Evolutionary conservation across 306 rosid genomes (phyloP).

Genomic region (Castanospermum australe): DNA sequence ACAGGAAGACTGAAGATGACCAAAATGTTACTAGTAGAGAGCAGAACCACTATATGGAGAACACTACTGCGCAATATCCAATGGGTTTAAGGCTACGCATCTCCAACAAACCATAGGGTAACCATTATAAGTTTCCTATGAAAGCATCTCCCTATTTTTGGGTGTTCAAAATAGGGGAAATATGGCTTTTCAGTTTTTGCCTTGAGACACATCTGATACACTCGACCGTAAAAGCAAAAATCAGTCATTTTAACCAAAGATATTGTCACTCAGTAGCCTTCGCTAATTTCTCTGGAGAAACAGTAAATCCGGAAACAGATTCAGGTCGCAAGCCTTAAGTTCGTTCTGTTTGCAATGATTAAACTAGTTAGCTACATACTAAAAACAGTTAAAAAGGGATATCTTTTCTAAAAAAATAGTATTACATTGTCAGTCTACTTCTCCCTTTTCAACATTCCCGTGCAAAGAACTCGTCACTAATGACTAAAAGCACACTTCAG

Average conservation of each 20-base stretch:
- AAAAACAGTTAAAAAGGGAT: neutral
- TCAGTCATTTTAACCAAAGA: neutral
- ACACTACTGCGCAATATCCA: neutral
- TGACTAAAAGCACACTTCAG: neutral
- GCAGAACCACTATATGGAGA: neutral
- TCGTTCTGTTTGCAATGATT: neutral
- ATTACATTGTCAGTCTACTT: neutral
- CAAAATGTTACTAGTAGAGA: neutral
- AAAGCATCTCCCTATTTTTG: neutral
- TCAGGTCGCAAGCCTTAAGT: neutral
- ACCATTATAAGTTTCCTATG: neutral
- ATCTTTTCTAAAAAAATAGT: neutral
- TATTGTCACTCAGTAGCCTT: neutral
- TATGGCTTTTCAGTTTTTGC: neutral
- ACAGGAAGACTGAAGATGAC: neutral
- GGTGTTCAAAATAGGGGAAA: neutral
- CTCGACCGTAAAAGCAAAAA: neutral
- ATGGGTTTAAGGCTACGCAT: neutral
- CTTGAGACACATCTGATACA: neutral
- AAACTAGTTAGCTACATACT: neutral
- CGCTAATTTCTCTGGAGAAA: neutral
- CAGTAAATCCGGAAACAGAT: neutral
- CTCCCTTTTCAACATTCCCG: neutral
- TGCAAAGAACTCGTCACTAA: neutral
- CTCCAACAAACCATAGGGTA: neutral